A percentile compares a stretch with the other conserved stretches of the same genome.
Evolutionary conservation across 192 early-diverging fungal species (phyloP).

Genomic region (Entomortierella parvispora): DNA sequence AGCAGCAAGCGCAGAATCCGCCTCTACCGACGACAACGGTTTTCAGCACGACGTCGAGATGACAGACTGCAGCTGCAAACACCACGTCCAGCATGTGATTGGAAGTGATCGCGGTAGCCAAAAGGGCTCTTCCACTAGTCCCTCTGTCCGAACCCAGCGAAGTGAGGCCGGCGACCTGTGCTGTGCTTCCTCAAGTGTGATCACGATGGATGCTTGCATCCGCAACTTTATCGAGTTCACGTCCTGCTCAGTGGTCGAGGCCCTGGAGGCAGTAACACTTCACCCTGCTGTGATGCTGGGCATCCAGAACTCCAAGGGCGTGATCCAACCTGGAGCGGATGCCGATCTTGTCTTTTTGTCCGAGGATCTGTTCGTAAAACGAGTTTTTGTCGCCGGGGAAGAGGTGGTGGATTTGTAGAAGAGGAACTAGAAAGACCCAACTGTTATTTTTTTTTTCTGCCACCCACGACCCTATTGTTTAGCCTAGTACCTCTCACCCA

Average conservation of each 20-base stretch:
- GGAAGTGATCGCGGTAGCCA: neutral
- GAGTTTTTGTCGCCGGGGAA: constrained; percentile 74
- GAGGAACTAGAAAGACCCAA: neutral
- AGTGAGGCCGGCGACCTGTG: constrained; percentile 43
- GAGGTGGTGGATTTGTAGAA: constrained; percentile 53
- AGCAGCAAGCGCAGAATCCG: too few relatives aligned
- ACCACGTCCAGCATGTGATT: too few relatives aligned
- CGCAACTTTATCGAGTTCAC: constrained; percentile 84
- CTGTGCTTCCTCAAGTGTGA: constrained; percentile 57
- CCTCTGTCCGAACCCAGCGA: neutral
- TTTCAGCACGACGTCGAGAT: too few relatives aligned
- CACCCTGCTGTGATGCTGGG: constrained; percentile 81
- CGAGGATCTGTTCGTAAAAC: constrained; percentile 69
- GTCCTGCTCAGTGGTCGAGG: constrained; percentile 77
- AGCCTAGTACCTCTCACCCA: too few relatives aligned
- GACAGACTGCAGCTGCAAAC: too few relatives aligned
- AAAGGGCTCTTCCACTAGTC: neutral
- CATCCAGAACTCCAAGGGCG: constrained; percentile 78
- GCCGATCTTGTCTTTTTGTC: constrained; percentile 82
- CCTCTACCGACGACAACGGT: too few relatives aligned
- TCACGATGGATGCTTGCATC: constrained; percentile 78
- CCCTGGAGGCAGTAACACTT: constrained; percentile 83
- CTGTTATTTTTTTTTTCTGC: too few relatives aligned
- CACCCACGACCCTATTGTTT: too few relatives aligned
- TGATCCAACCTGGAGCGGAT: constrained; percentile 75